These are phyloP conservation scores for Backusella parvicylindrica DNA, from an alignment of 192 early-diverging fungal species.

Conservation along the genomic window DNA sequence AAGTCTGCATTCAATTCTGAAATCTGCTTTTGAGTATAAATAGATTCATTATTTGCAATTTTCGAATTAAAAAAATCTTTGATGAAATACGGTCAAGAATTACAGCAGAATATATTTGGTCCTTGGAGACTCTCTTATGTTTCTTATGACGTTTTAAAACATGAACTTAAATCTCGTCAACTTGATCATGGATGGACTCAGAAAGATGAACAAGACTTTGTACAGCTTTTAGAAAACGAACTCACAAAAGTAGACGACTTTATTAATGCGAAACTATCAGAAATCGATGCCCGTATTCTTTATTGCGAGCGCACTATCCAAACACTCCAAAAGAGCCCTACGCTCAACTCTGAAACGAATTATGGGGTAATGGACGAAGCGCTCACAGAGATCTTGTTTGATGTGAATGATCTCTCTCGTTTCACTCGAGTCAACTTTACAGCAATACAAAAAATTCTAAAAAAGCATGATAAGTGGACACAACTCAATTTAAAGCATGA, in stretches of 20 bases:
- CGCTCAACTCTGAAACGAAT: slow-evolving; percentile 52
- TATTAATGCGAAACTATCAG: slow-evolving; percentile 67
- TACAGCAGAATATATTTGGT: slow-evolving; percentile 32
- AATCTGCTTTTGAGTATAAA: background rate
- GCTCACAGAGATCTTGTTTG: slow-evolving; percentile 56
- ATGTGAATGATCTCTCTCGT: slow-evolving; percentile 76
- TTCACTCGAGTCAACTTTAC: slow-evolving; percentile 82
- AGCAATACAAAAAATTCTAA: slow-evolving; percentile 90
- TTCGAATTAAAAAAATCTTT: background rate
- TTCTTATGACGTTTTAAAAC: slow-evolving; percentile 30
- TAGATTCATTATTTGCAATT: background rate
- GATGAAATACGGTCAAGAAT: slow-evolving; percentile 36
- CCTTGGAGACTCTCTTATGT: slow-evolving; percentile 33
- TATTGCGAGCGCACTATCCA: slow-evolving; percentile 58
- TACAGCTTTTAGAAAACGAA: slow-evolving; percentile 29
- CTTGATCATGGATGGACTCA: slow-evolving; percentile 49
- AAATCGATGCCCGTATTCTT: slow-evolving; percentile 69
- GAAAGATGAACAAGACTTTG: slow-evolving; percentile 59
- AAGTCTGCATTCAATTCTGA: background rate
- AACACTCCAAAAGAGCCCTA: slow-evolving; percentile 30
- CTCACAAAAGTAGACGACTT: slow-evolving; percentile 60
- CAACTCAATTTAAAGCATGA: slow-evolving; percentile 14
- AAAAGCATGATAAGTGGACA: slow-evolving; percentile 88
- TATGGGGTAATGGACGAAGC: slow-evolving; percentile 57
- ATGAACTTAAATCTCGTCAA: slow-evolving; percentile 40